phyloP scores from a whole-genome alignment of 202 grass and related monocot genomes.

The Setaria italica region DNA sequence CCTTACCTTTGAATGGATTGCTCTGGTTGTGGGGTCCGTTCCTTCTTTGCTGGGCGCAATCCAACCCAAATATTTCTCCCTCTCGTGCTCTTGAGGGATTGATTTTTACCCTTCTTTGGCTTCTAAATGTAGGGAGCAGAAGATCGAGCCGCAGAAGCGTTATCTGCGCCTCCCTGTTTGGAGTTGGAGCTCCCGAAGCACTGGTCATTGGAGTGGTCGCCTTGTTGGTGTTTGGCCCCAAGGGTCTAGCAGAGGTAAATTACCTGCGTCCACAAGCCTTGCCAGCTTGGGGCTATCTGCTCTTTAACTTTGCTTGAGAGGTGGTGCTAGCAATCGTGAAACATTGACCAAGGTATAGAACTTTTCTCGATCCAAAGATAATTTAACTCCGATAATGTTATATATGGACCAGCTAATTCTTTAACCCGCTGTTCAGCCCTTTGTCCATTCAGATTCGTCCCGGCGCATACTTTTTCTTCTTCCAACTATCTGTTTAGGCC shows the following conservation, averaged over 20 bases:
- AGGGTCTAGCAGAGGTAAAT: constrained; percentile 95
- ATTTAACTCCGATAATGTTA: not conserved
- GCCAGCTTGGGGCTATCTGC: not conserved
- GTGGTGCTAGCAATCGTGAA: not conserved
- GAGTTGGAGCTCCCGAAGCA: constrained; percentile 92
- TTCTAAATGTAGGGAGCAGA: constrained; percentile 54
- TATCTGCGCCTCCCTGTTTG: constrained; percentile 89
- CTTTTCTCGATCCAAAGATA: not conserved
- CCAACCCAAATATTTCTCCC: not conserved
- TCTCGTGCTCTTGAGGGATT: not conserved
- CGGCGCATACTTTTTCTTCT: not conserved
- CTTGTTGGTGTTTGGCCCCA: constrained; percentile 91
- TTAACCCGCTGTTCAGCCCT: not conserved
- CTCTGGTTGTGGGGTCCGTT: not conserved
- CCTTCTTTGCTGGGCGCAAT: not conserved
- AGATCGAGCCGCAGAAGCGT: constrained; percentile 48
- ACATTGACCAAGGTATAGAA: not conserved
- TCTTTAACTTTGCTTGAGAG: not conserved
- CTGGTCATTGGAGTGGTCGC: constrained; percentile 97
- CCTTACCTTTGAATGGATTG: not conserved
- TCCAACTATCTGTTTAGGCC: not conserved
- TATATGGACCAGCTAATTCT: not conserved
- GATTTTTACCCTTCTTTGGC: not conserved
- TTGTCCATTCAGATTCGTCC: not conserved
- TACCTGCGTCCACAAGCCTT: not conserved